These are phyloP conservation scores for Choricystis sp. DNA, from an alignment of 139 green algal genomes.

Conservation along the genomic window DNA sequence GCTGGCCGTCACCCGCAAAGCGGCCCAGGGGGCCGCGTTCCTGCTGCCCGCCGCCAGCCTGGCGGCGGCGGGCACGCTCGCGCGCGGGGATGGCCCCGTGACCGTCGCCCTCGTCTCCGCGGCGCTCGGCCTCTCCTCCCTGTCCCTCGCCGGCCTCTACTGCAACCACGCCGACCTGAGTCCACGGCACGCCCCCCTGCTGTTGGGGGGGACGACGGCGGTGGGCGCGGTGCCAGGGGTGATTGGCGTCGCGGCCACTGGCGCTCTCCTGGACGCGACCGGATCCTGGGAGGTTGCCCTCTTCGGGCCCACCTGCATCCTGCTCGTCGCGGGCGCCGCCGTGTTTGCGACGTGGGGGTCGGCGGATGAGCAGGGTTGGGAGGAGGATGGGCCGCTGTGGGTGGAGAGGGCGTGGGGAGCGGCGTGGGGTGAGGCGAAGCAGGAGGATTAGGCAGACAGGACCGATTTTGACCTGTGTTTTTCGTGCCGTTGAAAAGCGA, in stretches of 20 bases:
- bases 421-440: not conserved
- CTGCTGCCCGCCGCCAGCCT: constrained; percentile 67
- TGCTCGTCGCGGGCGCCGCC: constrained; percentile 44
- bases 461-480: no score
- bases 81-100: not conserved
- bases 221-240: constrained; percentile 73
- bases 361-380: constrained; percentile 15
- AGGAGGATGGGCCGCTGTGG: not conserved
- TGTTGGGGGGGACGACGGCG: constrained; percentile 94
- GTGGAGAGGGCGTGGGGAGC: not conserved
- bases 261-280: constrained; percentile 25
- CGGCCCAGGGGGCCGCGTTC: constrained; percentile 71
- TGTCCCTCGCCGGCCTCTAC: constrained; percentile 82
- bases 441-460: not conserved
- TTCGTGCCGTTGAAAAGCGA: no score
- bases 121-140: constrained; percentile 58
- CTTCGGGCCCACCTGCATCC: constrained; percentile 55
- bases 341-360: constrained; percentile 23
- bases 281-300: constrained; percentile 59
- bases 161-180: constrained; percentile 89
- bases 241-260: constrained; percentile 51
- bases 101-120: constrained; percentile 40
- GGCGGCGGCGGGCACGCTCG: constrained; percentile 21
- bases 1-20: constrained; percentile 60
- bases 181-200: constrained; percentile 67